Base-by-base conservation (phyloP, 805 yeast genomes). In the Teunomyces funiuensis region DNA sequence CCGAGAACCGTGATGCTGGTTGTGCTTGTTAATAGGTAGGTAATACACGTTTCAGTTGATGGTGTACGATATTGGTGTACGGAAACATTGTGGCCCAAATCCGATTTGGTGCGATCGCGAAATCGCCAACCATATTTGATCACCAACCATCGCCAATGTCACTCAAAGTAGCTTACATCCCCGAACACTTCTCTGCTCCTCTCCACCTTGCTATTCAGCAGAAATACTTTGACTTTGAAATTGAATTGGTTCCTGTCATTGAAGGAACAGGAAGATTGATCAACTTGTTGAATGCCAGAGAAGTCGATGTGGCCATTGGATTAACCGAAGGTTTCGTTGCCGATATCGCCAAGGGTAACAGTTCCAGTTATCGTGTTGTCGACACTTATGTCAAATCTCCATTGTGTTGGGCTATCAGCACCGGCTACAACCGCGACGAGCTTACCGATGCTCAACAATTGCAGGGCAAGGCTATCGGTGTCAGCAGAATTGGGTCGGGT, bases 111-210 rank as follows among this genome's bases (percentile, higher is more conserved):
- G 25, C 25, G 25, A 22, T 22, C 25, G 13, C 15, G 10, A 28
- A 28, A 28, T 28, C 30, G 10, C 14, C n/a, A n/a, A n/a, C 16
- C 10, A 3, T 13, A 28, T n/a, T 31, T 4, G 5, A 17, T 8
- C 22, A 19, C 16, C 15, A 3, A 17, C 25, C 19, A 39, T 14
- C 37, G 15, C 10, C 10, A 28, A 45, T 45, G 46, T 33, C 47
- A 18, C 50, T 81, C 22, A 78, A 61, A 54, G 85, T 89, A 20
- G 97, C 96, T 2, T 85, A 79, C 64, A 81, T 89, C 39, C 97
- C 97, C 2, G 97, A 89, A 62, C 97, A 90, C 58, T 90, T 88
- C 55, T 82, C 93, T 28, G 85, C 96, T 0, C 97, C 97, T 4
- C 67, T 89, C 49, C 80, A 80, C 46, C 79, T 88, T 55, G 95